These are phyloP conservation scores for Leccinum longicurvipes DNA, from an alignment of 768 basidiomycete species.

Conservation along the genomic window DNA sequence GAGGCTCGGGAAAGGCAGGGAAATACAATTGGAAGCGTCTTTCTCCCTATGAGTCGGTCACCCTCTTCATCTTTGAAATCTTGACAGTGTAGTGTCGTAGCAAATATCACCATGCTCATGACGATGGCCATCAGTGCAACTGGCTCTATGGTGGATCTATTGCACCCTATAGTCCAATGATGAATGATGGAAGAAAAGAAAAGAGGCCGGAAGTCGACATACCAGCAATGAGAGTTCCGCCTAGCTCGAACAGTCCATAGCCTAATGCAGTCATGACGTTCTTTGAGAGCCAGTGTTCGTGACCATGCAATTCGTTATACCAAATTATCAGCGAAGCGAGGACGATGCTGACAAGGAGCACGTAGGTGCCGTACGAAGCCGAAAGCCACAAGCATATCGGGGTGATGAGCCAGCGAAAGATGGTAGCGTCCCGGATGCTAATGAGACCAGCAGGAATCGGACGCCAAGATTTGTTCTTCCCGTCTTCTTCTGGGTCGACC, in stretches of 20 bases:
- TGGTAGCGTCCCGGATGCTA: slow-evolving; percentile 32
- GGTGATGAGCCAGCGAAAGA: slow-evolving; percentile 37
- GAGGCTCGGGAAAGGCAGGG: slow-evolving; percentile 31
- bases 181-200: slow-evolving; percentile 1
- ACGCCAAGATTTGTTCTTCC: slow-evolving; percentile 41
- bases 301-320: slow-evolving; percentile 37
- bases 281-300: slow-evolving; percentile 33
- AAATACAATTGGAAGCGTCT: slow-evolving; percentile 43
- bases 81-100: slow-evolving; percentile 35
- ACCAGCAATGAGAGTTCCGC: slow-evolving; percentile 38
- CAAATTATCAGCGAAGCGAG: slow-evolving; percentile 27
- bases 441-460: slow-evolving; percentile 46
- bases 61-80: slow-evolving; percentile 43
- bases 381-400: slow-evolving; percentile 37
- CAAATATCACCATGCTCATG: slow-evolving; percentile 32
- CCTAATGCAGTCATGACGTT: slow-evolving; percentile 37
- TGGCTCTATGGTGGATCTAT: slow-evolving; percentile 23
- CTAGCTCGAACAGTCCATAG: slow-evolving; percentile 36
- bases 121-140: slow-evolving; percentile 28
- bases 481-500: slow-evolving; percentile 40
- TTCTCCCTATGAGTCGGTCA: slow-evolving; percentile 36
- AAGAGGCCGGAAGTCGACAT: slow-evolving; percentile 1
- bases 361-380: slow-evolving; percentile 30
- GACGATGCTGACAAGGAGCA: slow-evolving; percentile 34
- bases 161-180: slow-evolving; percentile 17